Base-by-base conservation (phyloP, 192 early-diverging fungal species). In the Phlyctochytrium planicorne region DNA sequence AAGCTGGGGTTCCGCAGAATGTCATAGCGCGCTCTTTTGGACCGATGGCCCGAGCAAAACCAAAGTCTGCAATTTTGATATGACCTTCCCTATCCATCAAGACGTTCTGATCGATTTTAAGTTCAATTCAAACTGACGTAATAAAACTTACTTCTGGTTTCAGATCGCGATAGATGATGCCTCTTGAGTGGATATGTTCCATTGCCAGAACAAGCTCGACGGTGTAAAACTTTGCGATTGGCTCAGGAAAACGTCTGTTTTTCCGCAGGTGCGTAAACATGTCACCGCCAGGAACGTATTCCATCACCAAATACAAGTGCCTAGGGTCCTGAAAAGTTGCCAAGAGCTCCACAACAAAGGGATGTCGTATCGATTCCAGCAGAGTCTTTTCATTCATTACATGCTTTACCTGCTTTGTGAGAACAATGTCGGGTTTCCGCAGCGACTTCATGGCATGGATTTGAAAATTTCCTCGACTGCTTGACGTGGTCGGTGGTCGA, bases 1-100 rank as follows among this genome's bases (percentile, higher is more conserved):
- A 78, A 56, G 92, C 89, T 1, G 91, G 88, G 14, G 93, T 95
- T 52, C 93, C 93, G 73, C 93, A 94, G 70, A 93, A 94, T 0
- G 92, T 67, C 59, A 34, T 12, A 10, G 27, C 20, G 6, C 59
- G 12, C 10, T 68, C 40, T 24, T 82, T 75, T 87, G 85, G 20
- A 78, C 77, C 2, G 85, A 89, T 60, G 83, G 78, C 67, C 89
- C 90, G 66, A 25, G 90, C 90, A 56, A 76, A 76, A 20, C 88
- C 88, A 73, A 90, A 87, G 73, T 89, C 88, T 0, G 86, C 84
- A 59, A 90, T 84, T 67, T 90, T 90, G 61, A 90, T 76, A 55
- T 89, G 88, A 0, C 88, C 87, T 52, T 76, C 76, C 0, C 73
- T 77, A 60, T 89, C 87, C 33, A 90, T 71, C 30, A 90, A 63